A percentile compares a stretch with the other conserved stretches of the same genome.
Evolutionary conservation across 2,329 filamentous ascomycete species (phyloP).

Genomic region (Aureobasidium pullulans): DNA sequence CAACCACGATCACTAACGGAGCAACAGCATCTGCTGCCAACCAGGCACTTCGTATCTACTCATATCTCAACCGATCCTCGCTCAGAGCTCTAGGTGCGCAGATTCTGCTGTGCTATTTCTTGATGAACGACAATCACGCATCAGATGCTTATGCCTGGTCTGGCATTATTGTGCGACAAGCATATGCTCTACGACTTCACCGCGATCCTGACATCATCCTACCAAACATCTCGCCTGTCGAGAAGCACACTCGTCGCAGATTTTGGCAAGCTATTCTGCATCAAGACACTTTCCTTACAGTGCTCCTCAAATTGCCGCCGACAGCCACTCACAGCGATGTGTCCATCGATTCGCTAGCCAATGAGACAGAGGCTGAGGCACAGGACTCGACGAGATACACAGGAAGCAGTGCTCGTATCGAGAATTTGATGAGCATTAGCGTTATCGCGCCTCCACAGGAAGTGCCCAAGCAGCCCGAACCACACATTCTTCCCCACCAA

Average conservation of each 20-base stretch:
- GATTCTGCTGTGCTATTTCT: conserved; percentile 74
- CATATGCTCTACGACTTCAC: conserved; percentile 75
- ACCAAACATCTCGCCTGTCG: conserved; percentile 58
- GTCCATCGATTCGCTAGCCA: conserved; percentile 62
- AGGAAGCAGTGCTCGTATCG: conserved; percentile 36
- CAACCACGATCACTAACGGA: no score
- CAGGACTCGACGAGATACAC: conserved; percentile 39
- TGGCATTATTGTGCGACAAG: conserved; percentile 67
- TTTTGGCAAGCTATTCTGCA: conserved; percentile 75
- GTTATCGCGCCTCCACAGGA: conserved; percentile 35
- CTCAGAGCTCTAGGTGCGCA: conserved; percentile 69
- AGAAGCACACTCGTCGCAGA: conserved; percentile 72
- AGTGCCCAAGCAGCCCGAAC: conserved; percentile 27
- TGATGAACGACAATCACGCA: conserved; percentile 80
- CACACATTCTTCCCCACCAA: conserved; percentile 27
- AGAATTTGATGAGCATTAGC: conserved; percentile 46
- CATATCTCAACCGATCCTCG: conserved; percentile 68
- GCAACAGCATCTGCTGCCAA: conserved; percentile 57
- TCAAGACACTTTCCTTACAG: conserved; percentile 75
- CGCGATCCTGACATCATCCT: conserved; percentile 67
- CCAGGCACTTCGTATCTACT: conserved; percentile 66
- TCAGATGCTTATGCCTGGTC: conserved; percentile 79
- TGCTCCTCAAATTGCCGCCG: conserved; percentile 68
- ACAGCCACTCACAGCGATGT: conserved; percentile 75
- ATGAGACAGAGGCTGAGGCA: conserved; percentile 51